Base-by-base conservation (phyloP, 2,329 filamentous ascomycete species). In the Calonectria hongkongensis region DNA sequence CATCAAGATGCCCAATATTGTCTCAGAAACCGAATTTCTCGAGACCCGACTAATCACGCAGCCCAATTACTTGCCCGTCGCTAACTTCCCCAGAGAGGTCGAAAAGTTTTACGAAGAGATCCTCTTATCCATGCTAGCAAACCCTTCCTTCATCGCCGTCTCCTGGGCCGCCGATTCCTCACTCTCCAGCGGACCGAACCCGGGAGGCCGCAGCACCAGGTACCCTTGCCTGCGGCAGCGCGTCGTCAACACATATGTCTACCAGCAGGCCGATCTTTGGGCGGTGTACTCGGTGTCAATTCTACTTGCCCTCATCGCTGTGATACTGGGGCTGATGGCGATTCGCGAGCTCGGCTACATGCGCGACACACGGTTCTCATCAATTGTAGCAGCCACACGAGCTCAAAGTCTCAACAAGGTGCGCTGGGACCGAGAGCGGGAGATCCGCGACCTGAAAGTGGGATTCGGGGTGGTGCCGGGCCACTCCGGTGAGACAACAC, bases 61-160 rank as follows among this genome's bases (percentile, higher is more conserved):
- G n/a, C 78, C 71, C 21, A 79, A 80, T 39, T 79, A 78, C 41
- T 30, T 80, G 0, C 73, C 78, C 4, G 56, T 77, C 4, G 21
- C 62, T 4, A 51, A 80, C 39, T 80, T 80, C 5, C 45, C 54
- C 5, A 50, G 66, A 0, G 73, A 79, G 60, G 9, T 80, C 2
- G 77, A 79, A 25, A 67, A 70, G n/a, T 76, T 80, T 8, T 79
- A 80, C 8, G 78, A 80, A n/a, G 78, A 80, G 9, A 79, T 80
- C 13, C 21, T 80, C 0, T 7, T 80, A 7, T 80, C 78, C 2
- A 72, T 80, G 51, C 64, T 80, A 30, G 80, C 78, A 0, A 74
- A 80, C 58, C 78, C 78, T 13, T 77, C 79, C 45, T 76, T 80
- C 70, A 71, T 79, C 21, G 68, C 65, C 10, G 78, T 80, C 1